Conservation (phyloP, 2,329 filamentous ascomycete species). For the Pseudocercospora fuligena region DNA sequence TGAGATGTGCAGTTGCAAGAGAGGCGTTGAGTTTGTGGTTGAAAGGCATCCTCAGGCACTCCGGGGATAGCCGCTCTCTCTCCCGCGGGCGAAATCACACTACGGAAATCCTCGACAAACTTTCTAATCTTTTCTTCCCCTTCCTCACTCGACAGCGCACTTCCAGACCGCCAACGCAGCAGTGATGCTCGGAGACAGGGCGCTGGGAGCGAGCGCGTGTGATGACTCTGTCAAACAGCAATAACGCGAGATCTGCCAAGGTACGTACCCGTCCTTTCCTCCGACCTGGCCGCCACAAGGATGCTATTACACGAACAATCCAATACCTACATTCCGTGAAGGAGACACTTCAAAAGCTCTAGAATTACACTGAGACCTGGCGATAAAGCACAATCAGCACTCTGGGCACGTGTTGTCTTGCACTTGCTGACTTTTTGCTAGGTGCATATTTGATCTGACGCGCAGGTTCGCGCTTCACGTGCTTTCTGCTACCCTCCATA, state of each 20-base stretch:
- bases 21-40: neutral
- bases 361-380: slow-evolving; percentile 60
- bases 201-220: neutral
- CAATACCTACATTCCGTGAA: slow-evolving; percentile 63
- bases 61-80: neutral
- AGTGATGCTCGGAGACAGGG: neutral
- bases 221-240: neutral
- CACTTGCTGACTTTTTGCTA: neutral
- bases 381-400: slow-evolving; percentile 6
- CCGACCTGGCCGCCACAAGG: slow-evolving; percentile 23
- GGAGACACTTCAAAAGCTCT: slow-evolving; percentile 53
- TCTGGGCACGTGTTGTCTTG: neutral
- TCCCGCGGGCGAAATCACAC: slow-evolving; percentile 7
- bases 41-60: neutral
- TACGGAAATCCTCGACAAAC: neutral
- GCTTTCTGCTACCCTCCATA: neutral
- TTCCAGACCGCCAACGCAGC: neutral
- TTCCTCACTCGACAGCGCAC: neutral
- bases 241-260: neutral
- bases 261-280: slow-evolving; percentile 14
- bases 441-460: neutral
- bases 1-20: neutral
- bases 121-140: neutral
- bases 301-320: slow-evolving; percentile 57
- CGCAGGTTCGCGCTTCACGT: neutral